A percentile compares a stretch with the other conserved stretches of the same genome.
These are phyloP conservation scores for Fusarium sp. DNA, from an alignment of 2,329 filamentous ascomycete species.

Conservation along the genomic window DNA sequence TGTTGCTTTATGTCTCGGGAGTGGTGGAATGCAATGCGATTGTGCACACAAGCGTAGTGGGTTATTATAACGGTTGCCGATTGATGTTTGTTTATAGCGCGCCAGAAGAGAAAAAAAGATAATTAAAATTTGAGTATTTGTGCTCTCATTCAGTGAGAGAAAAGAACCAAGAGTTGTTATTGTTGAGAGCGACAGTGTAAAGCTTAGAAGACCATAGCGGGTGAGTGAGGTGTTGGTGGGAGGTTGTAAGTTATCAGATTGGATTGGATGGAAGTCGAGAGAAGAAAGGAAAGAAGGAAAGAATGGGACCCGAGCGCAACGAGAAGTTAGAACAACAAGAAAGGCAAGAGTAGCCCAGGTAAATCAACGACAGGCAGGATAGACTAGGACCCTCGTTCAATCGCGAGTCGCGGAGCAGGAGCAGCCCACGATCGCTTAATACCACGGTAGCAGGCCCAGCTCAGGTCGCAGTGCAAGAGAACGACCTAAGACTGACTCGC, in stretches of 20 bases:
- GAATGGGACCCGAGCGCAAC: slow-evolving; percentile 11
- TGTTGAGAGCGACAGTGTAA: slow-evolving; percentile 8
- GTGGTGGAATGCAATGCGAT: neutral
- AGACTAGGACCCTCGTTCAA: neutral
- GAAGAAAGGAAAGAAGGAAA: slow-evolving; percentile 23
- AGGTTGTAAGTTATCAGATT: neutral
- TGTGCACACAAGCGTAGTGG: slow-evolving; percentile 6
- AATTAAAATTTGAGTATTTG: neutral
- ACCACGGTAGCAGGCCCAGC: slow-evolving; percentile 1
- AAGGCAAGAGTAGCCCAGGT: neutral
- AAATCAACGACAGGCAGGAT: neutral
- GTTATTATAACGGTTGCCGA: neutral
- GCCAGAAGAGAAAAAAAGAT: neutral
- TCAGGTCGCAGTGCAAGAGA: neutral
- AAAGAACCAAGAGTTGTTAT: neutral
- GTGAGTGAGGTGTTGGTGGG: neutral
- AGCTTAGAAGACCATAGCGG: neutral
- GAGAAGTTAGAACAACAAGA: neutral
- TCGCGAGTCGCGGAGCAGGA: slow-evolving; percentile 19
- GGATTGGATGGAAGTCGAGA: slow-evolving; percentile 7
- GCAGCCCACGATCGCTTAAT: slow-evolving; percentile 41
- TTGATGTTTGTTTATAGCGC: neutral
- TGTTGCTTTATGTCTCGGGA: slow-evolving; percentile 8
- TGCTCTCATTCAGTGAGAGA: neutral
- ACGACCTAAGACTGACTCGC: slow-evolving; percentile 33